Base-by-base conservation (phyloP, 768 basidiomycete genomes). In the Chiua virens region DNA sequence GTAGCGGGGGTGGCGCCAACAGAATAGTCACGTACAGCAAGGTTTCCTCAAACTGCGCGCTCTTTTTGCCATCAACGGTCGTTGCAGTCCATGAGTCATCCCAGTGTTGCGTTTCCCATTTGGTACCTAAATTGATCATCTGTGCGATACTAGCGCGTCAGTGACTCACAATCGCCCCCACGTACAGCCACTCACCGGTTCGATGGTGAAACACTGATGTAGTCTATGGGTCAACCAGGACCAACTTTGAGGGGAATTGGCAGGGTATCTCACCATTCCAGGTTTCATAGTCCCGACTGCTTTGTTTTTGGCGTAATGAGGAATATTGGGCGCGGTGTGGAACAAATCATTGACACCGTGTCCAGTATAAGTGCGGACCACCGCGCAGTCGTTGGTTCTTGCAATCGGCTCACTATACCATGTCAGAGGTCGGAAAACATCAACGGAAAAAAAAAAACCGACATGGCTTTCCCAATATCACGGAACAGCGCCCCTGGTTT, bases 31-130 rank as follows among this genome's bases (percentile, higher is more conserved):
- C 92, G 61, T 63, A 95, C 94, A 99, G 70, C 32, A 99, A 74
- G 1, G 96, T 98, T 63, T 99, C 97, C 68, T 99, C 97, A 65
- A 98, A 99, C 64, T 99, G 97, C 2, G 97, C 97, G 53, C 91
- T 94, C 49, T 80, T 76, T 67, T 88, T 89, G 21, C 94, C 96
- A 70, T 98, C 96, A 13, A 79, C 70, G 5, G 97, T 99, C 20
- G 88, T 92, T 2, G 95, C 92, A 3, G 96, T 98, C 96, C 96
- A 98, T 64, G 92, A 86, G 68, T 96, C 93, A 28, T 87, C 87
- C 94, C 94, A 93, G 65, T 93, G 91, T 20, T 85, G 76, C 48
- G 83, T 81, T 27, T 81, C 81, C 84, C 87, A 89, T 55, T 77
- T 82, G 45, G 78, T 76, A 6, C 95, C 95, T 18, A 92, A 68